Percentiles rank a stretch among this genome's conserved stretches.
Conservation (phyloP, 2,329 filamentous ascomycete species). For the Epichloe coenophiala region DNA sequence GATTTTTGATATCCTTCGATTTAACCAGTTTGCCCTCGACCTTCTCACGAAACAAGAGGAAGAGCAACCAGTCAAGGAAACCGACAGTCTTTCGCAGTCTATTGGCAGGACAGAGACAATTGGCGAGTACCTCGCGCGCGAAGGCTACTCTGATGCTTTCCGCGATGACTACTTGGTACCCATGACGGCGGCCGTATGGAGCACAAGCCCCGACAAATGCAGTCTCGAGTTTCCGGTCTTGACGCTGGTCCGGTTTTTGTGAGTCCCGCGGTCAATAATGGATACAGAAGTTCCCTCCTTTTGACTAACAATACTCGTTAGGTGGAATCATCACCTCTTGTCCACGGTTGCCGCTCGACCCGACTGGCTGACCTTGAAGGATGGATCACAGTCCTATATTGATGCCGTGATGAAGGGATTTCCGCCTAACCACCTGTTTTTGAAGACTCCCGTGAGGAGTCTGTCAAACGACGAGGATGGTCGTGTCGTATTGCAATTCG, state of each 20-base stretch:
- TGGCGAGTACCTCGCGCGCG: conserved; percentile 57
- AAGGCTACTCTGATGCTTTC: conserved; percentile 70
- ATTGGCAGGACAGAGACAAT: conserved; percentile 41
- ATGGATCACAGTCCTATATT: conserved; percentile 59
- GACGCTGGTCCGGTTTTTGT: conserved; percentile 65
- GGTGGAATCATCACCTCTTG: conserved; percentile 69
- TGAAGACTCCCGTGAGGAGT: conserved; percentile 48
- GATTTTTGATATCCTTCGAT: conserved; percentile 72
- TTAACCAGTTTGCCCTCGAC: conserved; percentile 71
- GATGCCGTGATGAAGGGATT: conserved; percentile 59
- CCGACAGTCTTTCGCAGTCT: conserved; percentile 17
- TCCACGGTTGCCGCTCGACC: conserved; percentile 49
- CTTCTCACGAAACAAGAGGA: conserved; percentile 44
- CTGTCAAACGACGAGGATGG: conserved; percentile 42
- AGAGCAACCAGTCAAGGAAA: conserved; percentile 15
- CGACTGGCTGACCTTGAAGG: conserved; percentile 59
- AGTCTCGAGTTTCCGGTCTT: conserved; percentile 60
- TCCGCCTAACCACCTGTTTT: conserved; percentile 51
- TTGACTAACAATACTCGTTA: conserved; percentile 17
- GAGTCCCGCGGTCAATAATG: conserved; percentile 16
- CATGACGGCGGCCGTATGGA: conserved; percentile 73
- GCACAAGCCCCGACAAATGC: conserved; percentile 63
- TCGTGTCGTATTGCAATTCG: conserved; percentile 42
- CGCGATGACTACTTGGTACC: conserved; percentile 72
- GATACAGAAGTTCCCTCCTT: neutral